Base-by-base conservation (phyloP, 1,284 basidiomycete species). In the Xerocomus minutiporus region DNA sequence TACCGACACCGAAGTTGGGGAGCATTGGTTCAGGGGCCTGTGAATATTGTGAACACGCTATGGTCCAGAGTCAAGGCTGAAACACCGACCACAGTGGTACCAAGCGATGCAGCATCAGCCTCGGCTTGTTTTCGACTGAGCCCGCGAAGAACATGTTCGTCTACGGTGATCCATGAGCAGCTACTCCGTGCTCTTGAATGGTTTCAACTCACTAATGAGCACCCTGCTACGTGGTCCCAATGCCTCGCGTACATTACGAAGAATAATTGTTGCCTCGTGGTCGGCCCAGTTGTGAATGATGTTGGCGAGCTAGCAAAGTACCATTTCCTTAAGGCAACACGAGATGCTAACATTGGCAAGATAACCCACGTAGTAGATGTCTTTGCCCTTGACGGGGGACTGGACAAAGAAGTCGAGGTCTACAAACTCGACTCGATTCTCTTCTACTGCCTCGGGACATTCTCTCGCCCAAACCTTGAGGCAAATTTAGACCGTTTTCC, bases 11-110 rank as follows among this genome's bases (percentile, higher is more conserved):
- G 42, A 65, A 72, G 59, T 72, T 72, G 8, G 71, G 62, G 26
- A 72, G 57, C 32, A 72, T 54, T 4, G 69, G 70, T 46, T 66
- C 61, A 20, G 71, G 70, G 0, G 71, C 71, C 69, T 70, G 53
- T 23, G 35, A 45, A 52, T 2, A 20, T 15, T 15, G 7, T 42
- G 25, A 40, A 25, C 17, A 12, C 23, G 20, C 20, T 20, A 20
- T 20, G 20, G 20, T 20, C 20, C 20, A 20, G 20, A 20, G 20
- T 20, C 20, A 20, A 20, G 20, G 20, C 20, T 20, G 20, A 20
- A 20, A 20, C 9, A 54, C 62, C 0, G 12, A 68, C 67, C 48
- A 55, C 34, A 11, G 40, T 43, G 28, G 52, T 46, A 8, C 57
- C 63, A 4, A 54, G 43, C 13, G 54, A 54, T 3, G 52, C 29